Evolutionary conservation across 139 green algal species (phyloP), one percentile per base, ranked within the genome.

Genomic region (Volvox reticuliferus): DNA sequence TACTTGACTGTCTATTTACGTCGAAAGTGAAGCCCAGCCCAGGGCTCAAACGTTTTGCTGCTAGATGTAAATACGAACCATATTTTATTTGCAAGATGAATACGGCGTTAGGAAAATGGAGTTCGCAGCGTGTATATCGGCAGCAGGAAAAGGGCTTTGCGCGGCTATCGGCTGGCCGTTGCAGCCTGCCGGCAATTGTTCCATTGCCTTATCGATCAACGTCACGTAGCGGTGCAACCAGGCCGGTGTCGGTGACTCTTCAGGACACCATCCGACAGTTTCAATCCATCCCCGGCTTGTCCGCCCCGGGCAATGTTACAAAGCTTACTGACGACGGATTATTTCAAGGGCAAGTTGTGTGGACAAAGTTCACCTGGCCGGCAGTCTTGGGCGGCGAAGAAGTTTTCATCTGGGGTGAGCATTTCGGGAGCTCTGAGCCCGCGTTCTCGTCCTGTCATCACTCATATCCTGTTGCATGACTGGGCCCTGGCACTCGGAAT

Each of bases 341-440:
- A 26, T 86, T 91, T 37, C 62, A 79, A 6, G 76, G 50, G 0
- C 87, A 91, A 44, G 33, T 79, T 0, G 89, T 92, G 0, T 92
- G 68, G 22, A 77, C 68, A 1, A 89, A 89, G 33, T 92, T 92
- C 73, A 83, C 75, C 18, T 92, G 89, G 89, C 89, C 89, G 21
- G 82, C 81, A 0, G 81, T 89, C 20, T 71, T 92, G 28, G 81
- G 81, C 1, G 89, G 89, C 81, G 81, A 92, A 9, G 89, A 92
- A 26, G 82, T 92, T 18, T 92, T 84, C 36, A 92, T 89, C 24
- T 92, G 89, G 89, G 89, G 89, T 92, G 33, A 78, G 89, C 75
- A 18, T 88, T 65, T 65, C 63, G 65, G 33, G 78, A 84, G 14
- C 9, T 55, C 44, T 55, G 44, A 55, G 44, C 44, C 44, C 44